These are phyloP conservation scores for Dalbergia oliveri DNA, from an alignment of 306 rosid species.

Conservation along the genomic window DNA sequence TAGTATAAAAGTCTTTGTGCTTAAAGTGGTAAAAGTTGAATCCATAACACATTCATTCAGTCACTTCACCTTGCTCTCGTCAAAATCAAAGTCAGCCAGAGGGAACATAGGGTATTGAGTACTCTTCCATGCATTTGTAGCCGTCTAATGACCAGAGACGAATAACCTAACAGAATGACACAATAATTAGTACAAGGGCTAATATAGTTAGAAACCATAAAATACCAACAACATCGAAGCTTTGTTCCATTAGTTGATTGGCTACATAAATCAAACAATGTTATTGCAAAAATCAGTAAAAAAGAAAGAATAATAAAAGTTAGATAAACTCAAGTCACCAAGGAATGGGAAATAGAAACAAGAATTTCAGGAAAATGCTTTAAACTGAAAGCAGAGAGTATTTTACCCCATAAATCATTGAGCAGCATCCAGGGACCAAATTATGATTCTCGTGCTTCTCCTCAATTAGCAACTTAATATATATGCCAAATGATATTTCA, in stretches of 20 bases:
- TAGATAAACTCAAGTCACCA: too few relatives aligned
- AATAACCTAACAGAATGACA: conserved; percentile 65
- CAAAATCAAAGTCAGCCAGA: conserved; percentile 86
- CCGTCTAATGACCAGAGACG: conserved; percentile 82
- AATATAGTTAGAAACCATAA: conserved; percentile 18
- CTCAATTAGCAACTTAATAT: too few relatives aligned
- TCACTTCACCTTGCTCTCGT: conserved; percentile 81
- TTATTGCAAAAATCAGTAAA: not conserved
- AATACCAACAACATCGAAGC: not conserved
- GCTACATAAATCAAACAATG: not conserved
- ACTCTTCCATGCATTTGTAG: conserved; percentile 74
- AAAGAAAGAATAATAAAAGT: too few relatives aligned
- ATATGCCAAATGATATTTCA: too few relatives aligned
- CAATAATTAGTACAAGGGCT: conserved; percentile 41
- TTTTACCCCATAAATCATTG: too few relatives aligned
- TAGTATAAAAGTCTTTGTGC: not conserved
- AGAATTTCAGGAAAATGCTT: too few relatives aligned
- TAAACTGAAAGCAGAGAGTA: too few relatives aligned
- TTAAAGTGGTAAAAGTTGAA: conserved; percentile 2
- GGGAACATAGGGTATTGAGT: conserved; percentile 57
- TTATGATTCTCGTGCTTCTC: too few relatives aligned
- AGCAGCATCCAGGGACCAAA: too few relatives aligned
- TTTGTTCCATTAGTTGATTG: not conserved
- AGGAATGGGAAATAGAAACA: too few relatives aligned
- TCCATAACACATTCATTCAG: conserved; percentile 37